Conservation (phyloP, 1,139 yeast species). For the Arxiozyma heterogenica region DNA sequence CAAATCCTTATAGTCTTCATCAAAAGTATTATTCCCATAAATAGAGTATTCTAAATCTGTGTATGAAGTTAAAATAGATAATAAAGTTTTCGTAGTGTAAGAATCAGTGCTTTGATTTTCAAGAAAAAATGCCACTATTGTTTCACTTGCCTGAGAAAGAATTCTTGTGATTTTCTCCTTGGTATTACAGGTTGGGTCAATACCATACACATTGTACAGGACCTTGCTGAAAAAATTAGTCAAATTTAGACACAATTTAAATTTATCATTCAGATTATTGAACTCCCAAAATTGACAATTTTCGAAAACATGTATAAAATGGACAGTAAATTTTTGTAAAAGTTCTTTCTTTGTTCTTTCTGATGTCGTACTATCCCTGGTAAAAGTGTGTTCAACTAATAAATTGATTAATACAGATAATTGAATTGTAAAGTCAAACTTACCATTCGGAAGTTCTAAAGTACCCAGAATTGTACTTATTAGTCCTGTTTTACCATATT, state of each 20-base stretch:
- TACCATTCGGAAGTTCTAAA: constrained; percentile 62
- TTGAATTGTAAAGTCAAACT: constrained; percentile 54
- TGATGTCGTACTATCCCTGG: constrained; percentile 34
- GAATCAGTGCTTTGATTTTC: constrained; percentile 32
- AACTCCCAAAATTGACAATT: constrained; percentile 67
- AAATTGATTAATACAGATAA: constrained; percentile 47
- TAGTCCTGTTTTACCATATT: constrained; percentile 62
- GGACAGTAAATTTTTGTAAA: constrained; percentile 46
- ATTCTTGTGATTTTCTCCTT: constrained; percentile 41
- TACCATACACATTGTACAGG: constrained; percentile 47
- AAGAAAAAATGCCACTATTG: not conserved
- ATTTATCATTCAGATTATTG: constrained; percentile 45
- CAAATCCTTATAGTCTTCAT: constrained; percentile 20
- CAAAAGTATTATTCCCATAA: constrained; percentile 17
- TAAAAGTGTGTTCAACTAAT: constrained; percentile 47
- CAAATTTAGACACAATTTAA: constrained; percentile 52
- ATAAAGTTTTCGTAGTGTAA: constrained; percentile 42
- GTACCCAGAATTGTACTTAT: constrained; percentile 59
- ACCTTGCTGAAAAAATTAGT: constrained; percentile 50
- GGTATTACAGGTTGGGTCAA: constrained; percentile 39
- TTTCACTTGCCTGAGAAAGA: constrained; percentile 41
- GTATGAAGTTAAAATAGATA: constrained; percentile 38
- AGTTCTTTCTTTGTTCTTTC: constrained; percentile 44
- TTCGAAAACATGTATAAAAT: constrained; percentile 61
- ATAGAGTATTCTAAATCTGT: constrained; percentile 17